Evolutionary conservation across 257 asterid species (phyloP), one percentile per base, ranked within the genome.

Genomic region (Agastache rugosa): DNA sequence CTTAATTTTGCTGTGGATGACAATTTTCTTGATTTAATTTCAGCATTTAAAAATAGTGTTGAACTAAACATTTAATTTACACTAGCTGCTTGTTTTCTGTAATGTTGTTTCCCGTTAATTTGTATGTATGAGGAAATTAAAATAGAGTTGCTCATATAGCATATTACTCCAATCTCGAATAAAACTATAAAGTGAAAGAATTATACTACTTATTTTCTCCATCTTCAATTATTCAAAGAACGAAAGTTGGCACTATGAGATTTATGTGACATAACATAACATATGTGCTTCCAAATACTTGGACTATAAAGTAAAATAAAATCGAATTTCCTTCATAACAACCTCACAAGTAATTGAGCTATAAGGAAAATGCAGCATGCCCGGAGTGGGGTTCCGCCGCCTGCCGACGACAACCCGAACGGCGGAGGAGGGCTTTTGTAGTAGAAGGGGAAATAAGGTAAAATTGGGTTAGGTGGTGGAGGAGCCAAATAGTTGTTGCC

Each of bases 401-500:
- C 69, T 19, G 69, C 81, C 10, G 75, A 25, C n/a, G 86, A 82
- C 31, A 56, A 47, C 17, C 25, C 65, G 8, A 42, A 37, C 3
- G 80, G 81, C n/a, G 77, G 82, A 19, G 87, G 84, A 48, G 85
- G 89, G 64, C 71, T 71, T 68, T 34, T 56, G 78, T 64, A 85
- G 67, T 83, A 80, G 68, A 70, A 85, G 5, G 86, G 86, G n/a
- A 83, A 79, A 61, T 85, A 82, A 39, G 89, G 87, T 9, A 85
- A 66, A 41, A 80, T 78, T 10, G 85, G 87, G 68, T 85, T 17
- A 19, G 87, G 89, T 22, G 87, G 89, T 16, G 89, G 87, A 34
- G 87, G 86, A 11, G 85, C 77, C 19, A 16, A 42, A 17, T 62
- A 66, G 75, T 71, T 71, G 78, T 73, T 48, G 8, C 44, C 80